Base-by-base conservation (phyloP, 2,329 filamentous ascomycete species). In the Colletotrichum eleusines region DNA sequence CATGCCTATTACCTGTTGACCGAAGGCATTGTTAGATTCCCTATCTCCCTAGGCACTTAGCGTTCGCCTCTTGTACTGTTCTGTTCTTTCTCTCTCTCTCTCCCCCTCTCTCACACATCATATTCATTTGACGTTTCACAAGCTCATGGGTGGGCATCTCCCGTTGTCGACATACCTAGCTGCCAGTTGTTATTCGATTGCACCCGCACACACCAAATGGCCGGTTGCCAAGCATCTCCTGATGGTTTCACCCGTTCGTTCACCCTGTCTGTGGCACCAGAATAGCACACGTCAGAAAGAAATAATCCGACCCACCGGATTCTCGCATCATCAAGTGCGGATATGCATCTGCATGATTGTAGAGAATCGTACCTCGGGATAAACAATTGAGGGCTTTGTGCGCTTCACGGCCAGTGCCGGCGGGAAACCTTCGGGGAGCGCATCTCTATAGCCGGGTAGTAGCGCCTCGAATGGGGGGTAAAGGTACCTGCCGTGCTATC, bases 401-500 rank as follows among this genome's bases (percentile, higher is more conserved):
- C 11, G 4, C 23, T 46, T 35, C 20, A 50, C 68, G 68, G 68
- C 58, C 68, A 54, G 12, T 33, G 40, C 64, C 64, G 58, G 28
- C 62, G 26, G 57, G 23, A 51, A 71, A 35, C 59, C 53, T 16
- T 35, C 51, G 54, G 35, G 33, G 57, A 54, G 62, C 46, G 62
- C 67, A 42, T 48, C 67, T 61, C 48, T 55, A 31, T 33, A 23
- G 51, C 62, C 64, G 57, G 68, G 64, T 58, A 62, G 28, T 33
- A 28, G n/a, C 40, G 28, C 18, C 54, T 53, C 23, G 44, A 26
- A 33, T n/a, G n/a, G 68, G 42, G 42, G 44, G 44, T 1, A 3
- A 44, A 8, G 46, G 64, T 71, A 71, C 59, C 5, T 62, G 31
- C 68, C 59, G 44, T 54, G 69, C 65, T 71, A 71, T 59, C 64